A percentile compares a stretch with the other conserved stretches of the same genome.
Conservation (phyloP, 2,329 filamentous ascomycete species). For the Claviceps cyperi region DNA sequence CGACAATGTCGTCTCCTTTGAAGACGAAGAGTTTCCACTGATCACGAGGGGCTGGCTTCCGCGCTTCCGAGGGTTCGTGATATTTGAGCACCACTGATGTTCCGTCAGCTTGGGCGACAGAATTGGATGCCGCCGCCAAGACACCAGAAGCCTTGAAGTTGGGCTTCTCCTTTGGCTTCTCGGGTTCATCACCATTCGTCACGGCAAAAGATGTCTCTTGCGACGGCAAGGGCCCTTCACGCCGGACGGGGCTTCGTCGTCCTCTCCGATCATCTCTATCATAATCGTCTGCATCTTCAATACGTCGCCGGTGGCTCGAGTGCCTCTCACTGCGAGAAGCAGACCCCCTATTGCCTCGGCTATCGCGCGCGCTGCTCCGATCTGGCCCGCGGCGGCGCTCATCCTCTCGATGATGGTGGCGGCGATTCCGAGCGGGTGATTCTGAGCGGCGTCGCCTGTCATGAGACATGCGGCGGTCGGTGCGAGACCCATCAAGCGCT, state of each 20-base stretch:
- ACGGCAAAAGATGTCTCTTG: constrained; percentile 46
- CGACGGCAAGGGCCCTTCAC: constrained; percentile 39
- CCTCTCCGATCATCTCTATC: constrained; percentile 8
- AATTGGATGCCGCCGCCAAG: constrained; percentile 78
- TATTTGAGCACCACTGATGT: constrained; percentile 79
- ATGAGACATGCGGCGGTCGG: constrained; percentile 16
- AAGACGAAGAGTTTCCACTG: constrained; percentile 88
- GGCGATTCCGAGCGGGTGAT: constrained; percentile 8
- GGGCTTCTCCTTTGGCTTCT: constrained; percentile 66
- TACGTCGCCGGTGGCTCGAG: constrained; percentile 12
- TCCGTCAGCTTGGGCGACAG: constrained; percentile 54
- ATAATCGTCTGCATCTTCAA: constrained; percentile 9
- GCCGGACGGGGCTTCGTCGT: constrained; percentile 13
- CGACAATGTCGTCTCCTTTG: constrained; percentile 65
- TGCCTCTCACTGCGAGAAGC: constrained; percentile 20
- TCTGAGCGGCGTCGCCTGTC: constrained; percentile 20
- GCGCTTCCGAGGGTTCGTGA: constrained; percentile 84
- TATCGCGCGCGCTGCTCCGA: constrained; percentile 8
- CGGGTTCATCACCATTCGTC: constrained; percentile 30
- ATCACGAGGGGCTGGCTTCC: constrained; percentile 67
- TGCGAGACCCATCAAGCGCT: constrained; percentile 11
- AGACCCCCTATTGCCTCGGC: constrained; percentile 11
- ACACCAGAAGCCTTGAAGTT: constrained; percentile 73
- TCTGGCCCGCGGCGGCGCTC: constrained; percentile 11
- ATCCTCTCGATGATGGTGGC: constrained; percentile 10